Percentiles rank a stretch among this genome's conserved stretches.
phyloP scores from a whole-genome alignment of 495 filamentous ascomycete genomes.

The Aspergillus leporis region DNA sequence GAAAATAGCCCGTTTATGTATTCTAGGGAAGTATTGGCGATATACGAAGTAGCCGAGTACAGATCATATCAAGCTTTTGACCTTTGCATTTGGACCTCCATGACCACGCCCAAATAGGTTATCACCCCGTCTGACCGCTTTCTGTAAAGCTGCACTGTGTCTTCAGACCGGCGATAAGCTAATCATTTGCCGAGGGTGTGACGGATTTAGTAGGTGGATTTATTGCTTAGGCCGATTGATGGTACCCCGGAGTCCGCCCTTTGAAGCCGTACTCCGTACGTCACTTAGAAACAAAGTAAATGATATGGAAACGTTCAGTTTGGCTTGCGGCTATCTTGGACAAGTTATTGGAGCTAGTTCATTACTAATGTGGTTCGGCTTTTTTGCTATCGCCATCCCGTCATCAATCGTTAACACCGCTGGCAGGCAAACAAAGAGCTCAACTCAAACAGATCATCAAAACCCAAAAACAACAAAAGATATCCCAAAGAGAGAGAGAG shows the following conservation, averaged over 20 bases:
- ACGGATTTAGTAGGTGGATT: neutral
- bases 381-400: neutral
- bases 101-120: neutral
- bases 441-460: neutral
- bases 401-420: slow-evolving; percentile 6
- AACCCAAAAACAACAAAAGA: neutral
- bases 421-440: neutral
- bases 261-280: too few species aligned
- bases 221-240: neutral
- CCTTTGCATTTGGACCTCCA: neutral
- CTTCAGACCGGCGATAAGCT: too few species aligned
- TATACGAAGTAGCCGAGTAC: neutral
- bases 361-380: neutral
- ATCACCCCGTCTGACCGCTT: neutral
- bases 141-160: neutral
- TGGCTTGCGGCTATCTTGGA: neutral
- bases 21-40: neutral
- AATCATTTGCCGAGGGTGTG: neutral
- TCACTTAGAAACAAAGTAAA: too few species aligned
- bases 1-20: too few species aligned
- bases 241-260: too few species aligned
- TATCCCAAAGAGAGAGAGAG: neutral
- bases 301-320: too few species aligned
- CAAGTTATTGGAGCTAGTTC: neutral
- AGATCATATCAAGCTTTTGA: neutral